Evolutionary conservation across 2,329 filamentous ascomycete species (phyloP), one percentile per base, ranked within the genome.

Genomic region (Ophiostoma australiae): DNA sequence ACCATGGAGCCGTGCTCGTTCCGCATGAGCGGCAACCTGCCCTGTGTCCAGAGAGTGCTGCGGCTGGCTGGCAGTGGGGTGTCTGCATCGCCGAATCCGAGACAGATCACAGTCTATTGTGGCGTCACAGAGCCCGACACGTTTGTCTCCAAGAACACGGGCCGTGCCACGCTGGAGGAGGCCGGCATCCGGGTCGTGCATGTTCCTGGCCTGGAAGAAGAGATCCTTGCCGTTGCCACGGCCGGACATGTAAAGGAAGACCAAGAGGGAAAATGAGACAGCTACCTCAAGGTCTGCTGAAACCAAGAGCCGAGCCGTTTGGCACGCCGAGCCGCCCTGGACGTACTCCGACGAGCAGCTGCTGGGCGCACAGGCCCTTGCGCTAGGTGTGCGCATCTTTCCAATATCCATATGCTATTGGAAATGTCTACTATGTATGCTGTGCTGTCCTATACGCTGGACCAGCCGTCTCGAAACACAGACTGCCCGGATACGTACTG

Each of bases 111-210:
- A 67, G 93, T 99, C 4, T 96, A 94, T 75, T 89, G 96, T 37
- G 95, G 95, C 0, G 91, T 97, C 0, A 85, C 89, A 75, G 95
- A 99, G 81, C 95, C 95, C 0, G 91, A 91, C 76, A 97, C 88
- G 41, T 99, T 98, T 80, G 92, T 98, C 23, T 89, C 88, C 6
- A 85, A 91, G 72, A 98, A 97, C 74, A 86, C 89, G 72, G 93
- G 93, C 8, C 88, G 89, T 76, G 82, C 80, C 75, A 89, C 87
- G 78, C 82, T 99, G 71, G 85, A 89, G 75, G 86, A 87, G 66
- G 89, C 88, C 4, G 93, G 93, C 0, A 86, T 99, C 69, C 80
- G 87, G 65, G 92, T 94, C 74, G 81, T 91, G 61, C 87, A 91
- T 78, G 86, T 97, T 3, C 76, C 82, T 23, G 94, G 93, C 0